phyloP scores from a whole-genome alignment of 768 basidiomycete genomes.

The Tricholoma sp. region DNA sequence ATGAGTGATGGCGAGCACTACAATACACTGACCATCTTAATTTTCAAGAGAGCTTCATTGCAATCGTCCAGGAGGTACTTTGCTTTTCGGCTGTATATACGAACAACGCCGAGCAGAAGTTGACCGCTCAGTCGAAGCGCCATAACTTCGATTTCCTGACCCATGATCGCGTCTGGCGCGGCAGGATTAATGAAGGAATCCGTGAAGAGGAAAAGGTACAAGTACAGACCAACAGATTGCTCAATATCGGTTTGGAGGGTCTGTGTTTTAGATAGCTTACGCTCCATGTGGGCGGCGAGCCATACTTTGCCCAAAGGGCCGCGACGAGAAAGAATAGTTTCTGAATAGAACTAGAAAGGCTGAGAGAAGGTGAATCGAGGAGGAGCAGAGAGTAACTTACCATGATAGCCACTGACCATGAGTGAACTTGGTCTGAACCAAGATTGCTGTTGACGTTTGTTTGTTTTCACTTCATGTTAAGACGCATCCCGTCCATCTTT shows the following conservation, averaged over 20 bases:
- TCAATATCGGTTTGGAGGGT: slow-evolving; percentile 94
- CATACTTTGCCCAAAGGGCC: slow-evolving; percentile 96
- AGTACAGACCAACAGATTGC: slow-evolving; percentile 75
- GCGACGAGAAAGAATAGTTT: slow-evolving; percentile 88
- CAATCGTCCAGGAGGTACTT: slow-evolving; percentile 98
- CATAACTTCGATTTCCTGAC: slow-evolving; percentile 88
- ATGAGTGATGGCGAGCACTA: background rate
- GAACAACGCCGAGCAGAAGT: slow-evolving; percentile 90
- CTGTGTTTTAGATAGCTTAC: slow-evolving; percentile 94
- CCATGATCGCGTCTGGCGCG: slow-evolving; percentile 79
- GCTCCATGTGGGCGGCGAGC: slow-evolving; percentile 98
- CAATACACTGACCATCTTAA: slow-evolving; percentile 72
- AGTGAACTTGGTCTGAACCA: no score
- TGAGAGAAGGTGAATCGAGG: no score
- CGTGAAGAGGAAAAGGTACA: background rate
- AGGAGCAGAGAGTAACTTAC: slow-evolving; percentile 15
- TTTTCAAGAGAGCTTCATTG: slow-evolving; percentile 91
- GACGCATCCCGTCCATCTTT: no score
- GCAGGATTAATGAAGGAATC: background rate
- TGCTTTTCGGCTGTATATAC: slow-evolving; percentile 96
- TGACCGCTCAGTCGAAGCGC: slow-evolving; percentile 96
- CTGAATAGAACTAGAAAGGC: slow-evolving; percentile 87
- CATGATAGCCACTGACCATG: no score
- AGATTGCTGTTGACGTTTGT: slow-evolving; percentile 7
- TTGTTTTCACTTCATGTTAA: slow-evolving; percentile 5